Evolutionary conservation across 345 rosid genomes (phyloP).

Genomic region (Euclidium syriacum): DNA sequence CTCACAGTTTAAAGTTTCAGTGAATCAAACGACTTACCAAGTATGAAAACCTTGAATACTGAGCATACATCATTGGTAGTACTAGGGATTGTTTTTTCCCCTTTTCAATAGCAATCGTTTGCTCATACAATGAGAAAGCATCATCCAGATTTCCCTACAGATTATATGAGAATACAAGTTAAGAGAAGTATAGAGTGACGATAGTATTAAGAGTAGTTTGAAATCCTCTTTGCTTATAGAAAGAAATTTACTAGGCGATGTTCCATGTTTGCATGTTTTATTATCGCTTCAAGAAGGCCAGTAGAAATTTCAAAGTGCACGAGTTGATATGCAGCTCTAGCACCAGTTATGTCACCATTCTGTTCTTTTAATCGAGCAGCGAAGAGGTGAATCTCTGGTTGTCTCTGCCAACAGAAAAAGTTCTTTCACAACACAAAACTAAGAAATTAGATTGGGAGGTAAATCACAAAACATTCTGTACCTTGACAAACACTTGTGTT

Average conservation of each 20-base stretch:
- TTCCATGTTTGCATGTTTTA: conserved; percentile 97
- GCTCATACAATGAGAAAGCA: conserved; percentile 75
- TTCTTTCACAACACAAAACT: neutral
- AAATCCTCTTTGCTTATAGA: too few species aligned
- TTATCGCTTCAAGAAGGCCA: conserved; percentile 91
- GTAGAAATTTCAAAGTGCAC: conserved; percentile 86
- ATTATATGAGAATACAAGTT: conserved; percentile 20
- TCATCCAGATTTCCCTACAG: conserved; percentile 77
- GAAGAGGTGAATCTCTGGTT: conserved; percentile 90
- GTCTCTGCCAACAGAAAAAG: conserved; percentile 51
- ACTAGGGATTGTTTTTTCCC: conserved; percentile 82
- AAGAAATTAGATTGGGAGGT: neutral
- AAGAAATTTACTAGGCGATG: conserved; percentile 70
- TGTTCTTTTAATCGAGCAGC: conserved; percentile 88
- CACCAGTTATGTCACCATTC: conserved; percentile 72
- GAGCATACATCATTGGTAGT: conserved; percentile 81
- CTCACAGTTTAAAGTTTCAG: neutral
- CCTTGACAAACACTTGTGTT: conserved; percentile 96
- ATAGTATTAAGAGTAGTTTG: too few species aligned
- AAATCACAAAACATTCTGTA: conserved; percentile 25
- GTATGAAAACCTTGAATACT: conserved; percentile 66
- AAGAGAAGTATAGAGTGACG: too few species aligned
- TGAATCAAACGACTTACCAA: conserved; percentile 48
- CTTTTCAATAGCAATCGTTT: conserved; percentile 91
- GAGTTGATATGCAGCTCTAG: conserved; percentile 87